Conservation (phyloP, 1,139 yeast genomes). For the Scheffersomyces insectosa region DNA sequence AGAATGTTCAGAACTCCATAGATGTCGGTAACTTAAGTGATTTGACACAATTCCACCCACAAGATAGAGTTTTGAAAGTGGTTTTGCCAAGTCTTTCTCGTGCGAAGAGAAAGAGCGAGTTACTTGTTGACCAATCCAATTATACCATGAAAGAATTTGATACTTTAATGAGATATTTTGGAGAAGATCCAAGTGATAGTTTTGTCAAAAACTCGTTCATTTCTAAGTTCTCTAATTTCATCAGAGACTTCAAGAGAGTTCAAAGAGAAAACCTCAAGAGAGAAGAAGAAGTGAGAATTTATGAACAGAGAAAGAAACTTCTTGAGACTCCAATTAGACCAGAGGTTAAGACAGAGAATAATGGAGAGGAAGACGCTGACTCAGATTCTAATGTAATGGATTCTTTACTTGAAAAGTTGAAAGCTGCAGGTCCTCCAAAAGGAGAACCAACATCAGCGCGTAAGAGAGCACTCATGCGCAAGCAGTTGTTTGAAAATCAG, state of each 20-base stretch:
- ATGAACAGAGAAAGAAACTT: slow-evolving; percentile 70
- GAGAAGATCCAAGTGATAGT: slow-evolving; percentile 72
- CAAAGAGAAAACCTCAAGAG: slow-evolving; percentile 72
- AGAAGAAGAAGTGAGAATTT: slow-evolving; percentile 78
- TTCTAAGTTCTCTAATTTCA: slow-evolving; percentile 69
- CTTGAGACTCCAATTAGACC: slow-evolving; percentile 47
- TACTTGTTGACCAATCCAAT: slow-evolving; percentile 61
- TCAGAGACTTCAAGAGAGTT: slow-evolving; percentile 72
- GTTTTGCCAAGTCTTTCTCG: slow-evolving; percentile 66
- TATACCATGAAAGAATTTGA: slow-evolving; percentile 69
- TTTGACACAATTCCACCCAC: slow-evolving; percentile 72
- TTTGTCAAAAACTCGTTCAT: slow-evolving; percentile 72
- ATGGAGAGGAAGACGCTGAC: slow-evolving; percentile 24
- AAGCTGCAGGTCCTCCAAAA: slow-evolving; percentile 70
- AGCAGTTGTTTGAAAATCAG: slow-evolving; percentile 48
- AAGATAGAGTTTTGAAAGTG: slow-evolving; percentile 61
- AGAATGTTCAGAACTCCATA: slow-evolving; percentile 69
- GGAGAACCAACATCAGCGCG: slow-evolving; percentile 81
- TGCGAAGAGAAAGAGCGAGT: slow-evolving; percentile 66
- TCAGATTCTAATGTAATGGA: slow-evolving; percentile 66
- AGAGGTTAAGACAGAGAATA: slow-evolving; percentile 16
- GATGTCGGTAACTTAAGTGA: slow-evolving; percentile 79
- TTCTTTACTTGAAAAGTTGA: slow-evolving; percentile 66
- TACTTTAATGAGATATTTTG: slow-evolving; percentile 68
- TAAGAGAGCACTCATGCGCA: slow-evolving; percentile 77